Conservation (phyloP, 2,329 filamentous ascomycete genomes). For the Chaetomium strumarium region DNA sequence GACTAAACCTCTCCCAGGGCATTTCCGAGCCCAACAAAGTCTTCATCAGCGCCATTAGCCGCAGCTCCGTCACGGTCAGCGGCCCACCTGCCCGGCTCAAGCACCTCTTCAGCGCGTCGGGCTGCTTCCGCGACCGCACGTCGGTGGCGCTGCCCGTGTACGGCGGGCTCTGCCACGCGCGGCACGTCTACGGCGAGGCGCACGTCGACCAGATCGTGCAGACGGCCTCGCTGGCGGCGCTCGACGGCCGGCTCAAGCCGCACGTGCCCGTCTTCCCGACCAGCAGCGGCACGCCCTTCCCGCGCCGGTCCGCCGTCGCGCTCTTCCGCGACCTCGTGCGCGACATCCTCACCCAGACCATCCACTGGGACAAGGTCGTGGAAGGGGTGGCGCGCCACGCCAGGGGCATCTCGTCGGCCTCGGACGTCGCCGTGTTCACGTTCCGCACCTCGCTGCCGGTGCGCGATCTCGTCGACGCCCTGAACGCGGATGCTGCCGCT, state of each 20-base stretch:
- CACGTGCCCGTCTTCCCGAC: neutral
- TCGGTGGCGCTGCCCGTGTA: slow-evolving; percentile 33
- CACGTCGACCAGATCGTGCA: neutral
- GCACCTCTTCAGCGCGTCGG: slow-evolving; percentile 24
- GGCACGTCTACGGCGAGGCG: slow-evolving; percentile 33
- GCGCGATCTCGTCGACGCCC: neutral
- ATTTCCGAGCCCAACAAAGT: slow-evolving; percentile 31
- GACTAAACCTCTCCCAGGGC: slow-evolving; percentile 13
- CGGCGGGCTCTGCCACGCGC: slow-evolving; percentile 35
- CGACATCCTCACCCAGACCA: slow-evolving; percentile 29
- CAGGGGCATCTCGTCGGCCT: slow-evolving; percentile 10
- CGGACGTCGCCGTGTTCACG: neutral
- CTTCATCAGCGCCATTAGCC: slow-evolving; percentile 35
- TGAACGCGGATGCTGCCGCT: neutral
- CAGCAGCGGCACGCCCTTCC: neutral
- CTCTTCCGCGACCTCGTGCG: slow-evolving; percentile 26
- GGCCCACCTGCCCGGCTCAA: slow-evolving; percentile 33
- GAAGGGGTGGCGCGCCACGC: slow-evolving; percentile 22
- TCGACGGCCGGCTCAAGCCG: neutral
- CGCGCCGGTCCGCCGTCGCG: slow-evolving; percentile 17
- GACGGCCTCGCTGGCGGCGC: neutral
- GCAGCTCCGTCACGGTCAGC: slow-evolving; percentile 33
- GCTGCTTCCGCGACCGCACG: slow-evolving; percentile 30
- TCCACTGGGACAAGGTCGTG: slow-evolving; percentile 29
- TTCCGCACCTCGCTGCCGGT: neutral